Conservation (phyloP, 768 basidiomycete genomes). For the Chalciporus chontae region DNA sequence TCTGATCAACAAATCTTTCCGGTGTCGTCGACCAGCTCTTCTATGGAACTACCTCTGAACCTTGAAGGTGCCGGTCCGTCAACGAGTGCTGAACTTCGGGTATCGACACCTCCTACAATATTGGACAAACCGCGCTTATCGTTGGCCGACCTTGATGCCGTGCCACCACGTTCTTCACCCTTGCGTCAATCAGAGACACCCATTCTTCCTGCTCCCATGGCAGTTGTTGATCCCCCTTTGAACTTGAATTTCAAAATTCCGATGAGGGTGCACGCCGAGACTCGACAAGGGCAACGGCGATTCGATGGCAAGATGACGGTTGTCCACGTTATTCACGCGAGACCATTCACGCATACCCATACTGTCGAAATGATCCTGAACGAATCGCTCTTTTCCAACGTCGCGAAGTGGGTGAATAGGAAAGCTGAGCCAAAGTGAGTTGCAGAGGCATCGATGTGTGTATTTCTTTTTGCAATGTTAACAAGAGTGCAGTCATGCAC, state of each 20-base stretch:
- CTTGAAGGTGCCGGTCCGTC: neutral
- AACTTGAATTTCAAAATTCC: constrained; percentile 16
- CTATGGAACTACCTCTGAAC: neutral
- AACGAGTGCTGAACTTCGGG: neutral
- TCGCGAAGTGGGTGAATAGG: constrained; percentile 39
- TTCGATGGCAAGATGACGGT: constrained; percentile 20
- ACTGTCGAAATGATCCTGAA: constrained; percentile 28
- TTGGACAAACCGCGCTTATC: neutral
- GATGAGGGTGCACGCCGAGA: neutral
- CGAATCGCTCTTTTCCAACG: constrained; percentile 23
- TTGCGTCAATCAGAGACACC: neutral
- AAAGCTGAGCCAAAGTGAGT: constrained; percentile 30
- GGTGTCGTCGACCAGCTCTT: neutral
- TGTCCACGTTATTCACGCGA: constrained; percentile 17
- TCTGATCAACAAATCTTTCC: neutral
- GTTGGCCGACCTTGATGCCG: neutral
- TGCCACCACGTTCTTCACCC: constrained; percentile 1
- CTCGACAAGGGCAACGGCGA: neutral
- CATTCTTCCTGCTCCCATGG: constrained; percentile 11
- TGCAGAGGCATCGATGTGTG: neutral
- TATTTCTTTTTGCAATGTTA: neutral
- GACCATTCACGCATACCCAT: constrained; percentile 18
- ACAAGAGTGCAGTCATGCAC: constrained; percentile 28
- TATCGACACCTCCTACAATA: neutral
- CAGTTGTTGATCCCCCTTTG: constrained; percentile 13